Evolutionary conservation across 371 early-diverging fungal genomes (phyloP).

Genomic region (Blastocladiella emersonii): DNA sequence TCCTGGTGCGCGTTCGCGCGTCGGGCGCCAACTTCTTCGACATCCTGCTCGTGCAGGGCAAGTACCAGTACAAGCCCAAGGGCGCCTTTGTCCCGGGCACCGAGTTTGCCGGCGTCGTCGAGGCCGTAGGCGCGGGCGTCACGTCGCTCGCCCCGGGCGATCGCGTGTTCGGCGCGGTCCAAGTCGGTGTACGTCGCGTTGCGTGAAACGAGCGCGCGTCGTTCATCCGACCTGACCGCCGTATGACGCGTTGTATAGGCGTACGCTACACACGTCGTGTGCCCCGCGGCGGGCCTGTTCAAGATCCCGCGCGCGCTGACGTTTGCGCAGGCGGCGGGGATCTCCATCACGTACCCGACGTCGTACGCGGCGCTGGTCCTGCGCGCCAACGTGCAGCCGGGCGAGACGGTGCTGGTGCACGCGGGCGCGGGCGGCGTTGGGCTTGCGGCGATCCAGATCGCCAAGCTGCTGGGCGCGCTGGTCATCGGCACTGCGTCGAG

Average conservation of each 20-base stretch:
- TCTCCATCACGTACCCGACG: constrained; percentile 70
- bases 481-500: constrained; percentile 78
- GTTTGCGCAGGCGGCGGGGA: constrained; percentile 63
- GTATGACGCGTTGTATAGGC: no score
- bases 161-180: constrained; percentile 56
- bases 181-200: constrained; percentile 15
- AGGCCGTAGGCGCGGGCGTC: constrained; percentile 17
- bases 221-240: no score
- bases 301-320: constrained; percentile 50
- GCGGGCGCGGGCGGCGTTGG: constrained; percentile 58
- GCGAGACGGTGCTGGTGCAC: constrained; percentile 53
- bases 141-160: constrained; percentile 47
- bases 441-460: constrained; percentile 27
- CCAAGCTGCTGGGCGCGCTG: constrained; percentile 50
- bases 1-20: constrained; percentile 57
- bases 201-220: no score
- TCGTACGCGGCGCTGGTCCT: constrained; percentile 58
- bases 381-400: constrained; percentile 48
- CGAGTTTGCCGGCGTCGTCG: constrained; percentile 50
- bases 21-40: constrained; percentile 72
- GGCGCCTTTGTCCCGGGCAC: constrained; percentile 73
- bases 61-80: constrained; percentile 66
- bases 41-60: constrained; percentile 68
- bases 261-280: constrained; percentile 54
- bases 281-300: constrained; percentile 28